Evolutionary conservation across 1,284 basidiomycete genomes (phyloP).

Genomic region (Fomitopsis betulina): DNA sequence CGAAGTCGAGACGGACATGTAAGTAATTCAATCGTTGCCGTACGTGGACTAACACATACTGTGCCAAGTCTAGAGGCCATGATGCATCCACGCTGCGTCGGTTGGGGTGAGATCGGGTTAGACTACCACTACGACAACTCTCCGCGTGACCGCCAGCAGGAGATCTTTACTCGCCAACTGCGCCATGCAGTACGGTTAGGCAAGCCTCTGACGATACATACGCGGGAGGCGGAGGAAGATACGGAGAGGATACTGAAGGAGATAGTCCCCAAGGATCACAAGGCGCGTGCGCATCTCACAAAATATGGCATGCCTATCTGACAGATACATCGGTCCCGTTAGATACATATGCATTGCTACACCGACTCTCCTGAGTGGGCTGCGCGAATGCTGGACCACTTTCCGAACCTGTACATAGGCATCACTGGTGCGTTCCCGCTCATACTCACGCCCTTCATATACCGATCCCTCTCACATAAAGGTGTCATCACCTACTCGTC

Average conservation of each 20-base stretch:
- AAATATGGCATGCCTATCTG: neutral
- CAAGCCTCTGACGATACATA: slow-evolving; percentile 78
- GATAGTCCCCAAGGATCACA: slow-evolving; percentile 64
- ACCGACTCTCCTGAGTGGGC: slow-evolving; percentile 76
- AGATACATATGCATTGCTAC: slow-evolving; percentile 81
- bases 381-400: slow-evolving; percentile 63
- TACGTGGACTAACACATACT: neutral
- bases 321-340: neutral
- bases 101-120: slow-evolving; percentile 82
- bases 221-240: slow-evolving; percentile 76
- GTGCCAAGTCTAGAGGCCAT: slow-evolving; percentile 56
- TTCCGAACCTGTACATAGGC: slow-evolving; percentile 76
- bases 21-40: slow-evolving; percentile 22
- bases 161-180: slow-evolving; percentile 65
- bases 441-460: neutral
- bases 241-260: slow-evolving; percentile 72
- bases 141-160: slow-evolving; percentile 60
- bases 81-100: slow-evolving; percentile 73
- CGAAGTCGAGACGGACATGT: slow-evolving; percentile 66
- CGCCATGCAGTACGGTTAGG: slow-evolving; percentile 57
- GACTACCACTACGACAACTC: slow-evolving; percentile 82
- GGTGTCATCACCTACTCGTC: slow-evolving; percentile 76
- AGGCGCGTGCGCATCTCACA: slow-evolving; percentile 32
- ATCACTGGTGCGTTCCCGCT: slow-evolving; percentile 51
- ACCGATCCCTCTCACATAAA: slow-evolving; percentile 17